Percentiles rank a stretch among this genome's conserved stretches.
These are phyloP conservation scores for Marasmius fiardii DNA, from an alignment of 1,284 basidiomycete species.

Conservation along the genomic window DNA sequence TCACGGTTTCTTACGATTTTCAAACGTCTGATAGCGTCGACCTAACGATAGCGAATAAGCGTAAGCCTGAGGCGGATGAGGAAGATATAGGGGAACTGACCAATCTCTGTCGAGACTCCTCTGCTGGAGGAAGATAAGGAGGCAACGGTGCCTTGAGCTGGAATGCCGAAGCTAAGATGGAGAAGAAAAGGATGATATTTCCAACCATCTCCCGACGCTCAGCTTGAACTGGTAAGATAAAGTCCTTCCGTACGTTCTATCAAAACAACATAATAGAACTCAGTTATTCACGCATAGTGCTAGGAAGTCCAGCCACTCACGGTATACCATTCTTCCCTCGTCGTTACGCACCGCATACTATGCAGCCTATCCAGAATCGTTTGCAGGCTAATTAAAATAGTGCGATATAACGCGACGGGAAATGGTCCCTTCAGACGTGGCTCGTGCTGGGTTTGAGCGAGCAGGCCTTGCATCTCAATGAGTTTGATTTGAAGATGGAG, in stretches of 20 bases:
- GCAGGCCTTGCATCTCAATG: slow-evolving; percentile 76
- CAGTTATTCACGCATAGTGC: slow-evolving; percentile 1
- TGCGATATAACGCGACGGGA: slow-evolving; percentile 77
- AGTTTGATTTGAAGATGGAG: slow-evolving; percentile 90
- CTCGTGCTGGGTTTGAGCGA: slow-evolving; percentile 89
- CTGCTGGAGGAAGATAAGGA: slow-evolving; percentile 92
- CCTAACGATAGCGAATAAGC: slow-evolving; percentile 36
- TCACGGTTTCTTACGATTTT: slow-evolving; percentile 81
- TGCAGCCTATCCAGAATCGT: slow-evolving; percentile 88
- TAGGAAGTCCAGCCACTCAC: slow-evolving; percentile 32
- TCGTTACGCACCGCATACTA: slow-evolving; percentile 93
- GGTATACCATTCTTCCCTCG: slow-evolving; percentile 89
- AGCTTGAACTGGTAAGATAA: slow-evolving; percentile 85
- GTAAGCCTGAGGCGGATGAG: background rate
- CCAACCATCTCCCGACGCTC: slow-evolving; percentile 91
- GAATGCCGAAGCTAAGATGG: slow-evolving; percentile 84
- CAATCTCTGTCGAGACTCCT: slow-evolving; percentile 74
- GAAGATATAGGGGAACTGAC: slow-evolving; percentile 47
- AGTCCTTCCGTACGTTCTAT: slow-evolving; percentile 76
- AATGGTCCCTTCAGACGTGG: slow-evolving; percentile 94
- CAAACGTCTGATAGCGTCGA: slow-evolving; percentile 77
- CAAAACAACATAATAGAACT: background rate
- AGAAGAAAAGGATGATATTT: slow-evolving; percentile 91
- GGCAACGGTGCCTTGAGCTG: slow-evolving; percentile 88
- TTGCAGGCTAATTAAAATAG: slow-evolving; percentile 83